Conservation (phyloP, 2,329 filamentous ascomycete species). For the Nannizziopsis barbatae region DNA sequence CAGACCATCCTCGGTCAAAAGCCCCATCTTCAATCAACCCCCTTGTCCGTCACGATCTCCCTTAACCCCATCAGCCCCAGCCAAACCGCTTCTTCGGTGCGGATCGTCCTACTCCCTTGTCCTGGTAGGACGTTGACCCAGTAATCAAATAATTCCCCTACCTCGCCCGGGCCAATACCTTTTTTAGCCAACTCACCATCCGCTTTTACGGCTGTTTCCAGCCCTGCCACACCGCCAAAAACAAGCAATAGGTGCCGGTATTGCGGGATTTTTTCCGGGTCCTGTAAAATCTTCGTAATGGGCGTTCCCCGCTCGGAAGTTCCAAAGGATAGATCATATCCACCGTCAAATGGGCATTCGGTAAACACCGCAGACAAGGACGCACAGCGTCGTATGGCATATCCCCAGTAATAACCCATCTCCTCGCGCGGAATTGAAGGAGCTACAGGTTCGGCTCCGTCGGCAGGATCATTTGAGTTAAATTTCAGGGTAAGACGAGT, state of each 20-base stretch:
- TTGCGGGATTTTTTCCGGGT: conserved; percentile 29
- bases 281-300: conserved; percentile 28
- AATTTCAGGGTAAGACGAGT: conserved; percentile 66
- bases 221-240: conserved; percentile 68
- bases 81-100: conserved; percentile 74
- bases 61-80: conserved; percentile 61
- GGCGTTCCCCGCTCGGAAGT: conserved; percentile 65
- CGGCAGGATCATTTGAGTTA: conserved; percentile 32
- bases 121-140: conserved; percentile 73
- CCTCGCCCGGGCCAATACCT: conserved; percentile 53
- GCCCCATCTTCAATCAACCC: conserved; percentile 1
- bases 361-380: conserved; percentile 66
- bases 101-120: conserved; percentile 70
- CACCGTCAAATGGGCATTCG: conserved; percentile 60
- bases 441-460: conserved; percentile 50
- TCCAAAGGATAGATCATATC: conserved; percentile 73
- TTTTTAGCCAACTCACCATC: conserved; percentile 49
- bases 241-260: conserved; percentile 61
- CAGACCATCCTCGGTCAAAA: neutral
- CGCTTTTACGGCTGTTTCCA: conserved; percentile 61
- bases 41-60: conserved; percentile 36
- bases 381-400: conserved; percentile 53
- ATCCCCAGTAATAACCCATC: conserved; percentile 80
- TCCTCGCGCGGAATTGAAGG: conserved; percentile 60
- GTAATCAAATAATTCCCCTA: conserved; percentile 64